Evolutionary conservation across 2,329 filamentous ascomycete genomes (phyloP).

Genomic region (Fusarium transvaalense): DNA sequence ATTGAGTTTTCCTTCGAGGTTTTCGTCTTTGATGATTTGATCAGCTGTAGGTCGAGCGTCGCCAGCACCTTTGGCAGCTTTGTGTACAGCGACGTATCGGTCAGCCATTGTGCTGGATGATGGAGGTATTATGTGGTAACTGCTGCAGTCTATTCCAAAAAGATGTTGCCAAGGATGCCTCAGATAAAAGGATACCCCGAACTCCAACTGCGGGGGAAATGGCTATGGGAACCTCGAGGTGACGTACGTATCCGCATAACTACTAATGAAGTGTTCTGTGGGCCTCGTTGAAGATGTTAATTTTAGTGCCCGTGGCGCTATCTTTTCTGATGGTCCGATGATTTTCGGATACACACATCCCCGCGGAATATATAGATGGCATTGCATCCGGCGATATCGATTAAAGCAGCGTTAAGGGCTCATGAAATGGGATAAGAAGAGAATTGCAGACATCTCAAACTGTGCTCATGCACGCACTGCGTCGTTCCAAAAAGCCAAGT

Average conservation of each 20-base stretch:
- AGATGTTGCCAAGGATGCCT: neutral
- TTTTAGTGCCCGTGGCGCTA: neutral
- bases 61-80: conserved; percentile 1
- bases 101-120: neutral
- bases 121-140: neutral
- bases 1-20: fast-evolving
- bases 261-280: neutral
- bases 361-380: no score
- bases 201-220: neutral
- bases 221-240: neutral
- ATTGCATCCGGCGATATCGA: no score
- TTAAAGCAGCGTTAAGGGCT: no score
- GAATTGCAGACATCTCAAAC: no score
- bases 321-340: neutral
- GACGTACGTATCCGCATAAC: neutral
- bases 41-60: conserved; percentile 4
- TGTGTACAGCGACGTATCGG: conserved; percentile 13
- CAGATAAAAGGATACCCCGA: fast-evolving
- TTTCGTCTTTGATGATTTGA: conserved; percentile 13
- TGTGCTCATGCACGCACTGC: no score
- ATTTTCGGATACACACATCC: neutral
- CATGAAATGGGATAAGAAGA: no score
- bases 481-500: no score
- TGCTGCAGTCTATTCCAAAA: neutral
- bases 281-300: neutral